These are phyloP conservation scores for Myriosclerotinia duriaeana DNA, from an alignment of 2,329 filamentous ascomycete species.

Conservation along the genomic window DNA sequence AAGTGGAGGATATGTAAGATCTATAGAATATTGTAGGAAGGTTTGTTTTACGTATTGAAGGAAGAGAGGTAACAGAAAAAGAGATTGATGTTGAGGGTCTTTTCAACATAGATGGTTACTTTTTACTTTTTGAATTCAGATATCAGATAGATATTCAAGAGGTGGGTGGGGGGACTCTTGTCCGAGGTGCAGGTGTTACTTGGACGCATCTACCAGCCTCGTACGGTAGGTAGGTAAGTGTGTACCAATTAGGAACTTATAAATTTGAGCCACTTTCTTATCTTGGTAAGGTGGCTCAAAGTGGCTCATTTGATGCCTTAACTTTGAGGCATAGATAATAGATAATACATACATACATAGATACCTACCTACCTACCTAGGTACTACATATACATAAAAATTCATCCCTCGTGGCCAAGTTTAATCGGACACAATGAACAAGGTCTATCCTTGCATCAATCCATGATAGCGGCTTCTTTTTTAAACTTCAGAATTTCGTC, in stretches of 20 bases:
- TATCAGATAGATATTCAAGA: neutral
- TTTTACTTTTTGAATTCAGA: neutral
- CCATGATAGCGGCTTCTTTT: neutral
- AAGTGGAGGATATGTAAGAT: constrained; percentile 13
- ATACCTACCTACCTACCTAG: too few relatives aligned
- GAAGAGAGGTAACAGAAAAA: neutral
- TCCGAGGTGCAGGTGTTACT: neutral
- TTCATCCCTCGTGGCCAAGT: neutral
- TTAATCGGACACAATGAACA: neutral
- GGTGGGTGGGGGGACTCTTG: neutral
- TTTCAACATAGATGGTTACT: constrained; percentile 16
- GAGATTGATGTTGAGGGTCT: constrained; percentile 10
- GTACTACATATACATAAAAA: too few relatives aligned
- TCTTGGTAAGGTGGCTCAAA: neutral
- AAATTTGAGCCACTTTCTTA: neutral
- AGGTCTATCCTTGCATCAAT: neutral
- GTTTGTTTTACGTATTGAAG: neutral
- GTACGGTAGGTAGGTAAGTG: neutral
- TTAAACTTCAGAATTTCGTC: neutral
- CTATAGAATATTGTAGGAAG: neutral
- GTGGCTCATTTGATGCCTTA: too few relatives aligned
- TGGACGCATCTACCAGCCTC: neutral
- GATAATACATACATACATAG: too few relatives aligned
- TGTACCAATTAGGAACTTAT: neutral
- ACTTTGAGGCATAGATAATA: too few relatives aligned